phyloP scores from a whole-genome alignment of 2,329 filamentous ascomycete species.

The Trichophyton mentagrophytes region DNA sequence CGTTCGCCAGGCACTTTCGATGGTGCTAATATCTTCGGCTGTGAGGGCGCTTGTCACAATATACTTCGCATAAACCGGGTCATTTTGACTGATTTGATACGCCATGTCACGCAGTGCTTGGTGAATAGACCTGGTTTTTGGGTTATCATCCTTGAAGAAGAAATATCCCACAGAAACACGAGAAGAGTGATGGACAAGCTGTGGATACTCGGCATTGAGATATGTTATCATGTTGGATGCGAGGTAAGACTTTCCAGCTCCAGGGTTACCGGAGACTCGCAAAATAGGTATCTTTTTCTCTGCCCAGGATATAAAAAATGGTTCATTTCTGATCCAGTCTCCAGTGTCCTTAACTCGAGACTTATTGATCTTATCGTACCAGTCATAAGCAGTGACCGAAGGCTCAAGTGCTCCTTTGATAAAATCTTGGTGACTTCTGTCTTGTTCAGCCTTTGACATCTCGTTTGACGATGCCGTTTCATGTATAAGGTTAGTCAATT shows the following conservation, averaged over 20 bases:
- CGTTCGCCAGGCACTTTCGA: conserved; percentile 34
- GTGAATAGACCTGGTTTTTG: conserved; percentile 34
- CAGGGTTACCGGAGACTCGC: conserved; percentile 35
- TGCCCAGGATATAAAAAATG: conserved; percentile 30
- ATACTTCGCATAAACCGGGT: conserved; percentile 35
- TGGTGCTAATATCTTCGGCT: conserved; percentile 31
- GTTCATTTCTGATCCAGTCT: conserved; percentile 36
- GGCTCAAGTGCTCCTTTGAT: conserved; percentile 33
- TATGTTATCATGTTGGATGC: conserved; percentile 32
- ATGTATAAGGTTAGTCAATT: not conserved
- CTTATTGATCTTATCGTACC: conserved; percentile 31
- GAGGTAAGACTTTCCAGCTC: conserved; percentile 38
- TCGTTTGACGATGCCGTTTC: conserved; percentile 8
- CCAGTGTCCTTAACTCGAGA: conserved; percentile 33
- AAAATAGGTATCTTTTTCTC: conserved; percentile 24
- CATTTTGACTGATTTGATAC: conserved; percentile 37
- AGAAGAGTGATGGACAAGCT: conserved; percentile 11
- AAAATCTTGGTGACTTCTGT: conserved; percentile 22
- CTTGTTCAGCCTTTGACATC: conserved; percentile 5
- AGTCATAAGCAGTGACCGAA: conserved; percentile 29
- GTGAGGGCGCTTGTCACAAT: conserved; percentile 26
- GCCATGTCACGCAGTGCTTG: conserved; percentile 37
- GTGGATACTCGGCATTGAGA: conserved; percentile 26
- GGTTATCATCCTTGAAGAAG: conserved; percentile 31
- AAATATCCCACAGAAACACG: conserved; percentile 33